Conservation (phyloP, 2,329 filamentous ascomycete species). For the Hyphodiscus sp. region DNA sequence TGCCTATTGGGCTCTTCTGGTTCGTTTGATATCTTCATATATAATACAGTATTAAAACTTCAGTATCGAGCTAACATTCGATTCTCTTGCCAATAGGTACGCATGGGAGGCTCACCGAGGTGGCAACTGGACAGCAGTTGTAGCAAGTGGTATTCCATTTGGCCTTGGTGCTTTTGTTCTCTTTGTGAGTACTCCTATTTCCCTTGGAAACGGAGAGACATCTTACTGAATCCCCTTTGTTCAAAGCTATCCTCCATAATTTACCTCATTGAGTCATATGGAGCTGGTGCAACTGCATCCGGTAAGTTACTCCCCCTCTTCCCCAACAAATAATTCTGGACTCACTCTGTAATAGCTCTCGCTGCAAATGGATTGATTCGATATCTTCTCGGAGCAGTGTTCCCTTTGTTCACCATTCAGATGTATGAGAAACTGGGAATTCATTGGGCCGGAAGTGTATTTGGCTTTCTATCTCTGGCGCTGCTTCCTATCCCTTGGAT, state of each 20-base stretch:
- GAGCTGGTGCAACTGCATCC: no score
- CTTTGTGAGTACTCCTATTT: constrained; percentile 47
- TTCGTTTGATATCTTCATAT: no score
- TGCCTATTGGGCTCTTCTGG: constrained; percentile 50
- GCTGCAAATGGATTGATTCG: constrained; percentile 54
- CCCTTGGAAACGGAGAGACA: no score
- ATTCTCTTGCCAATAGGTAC: no score
- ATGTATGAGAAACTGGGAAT: constrained; percentile 36
- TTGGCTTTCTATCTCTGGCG: constrained; percentile 39
- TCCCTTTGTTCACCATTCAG: constrained; percentile 55
- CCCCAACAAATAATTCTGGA: no score
- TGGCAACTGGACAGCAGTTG: constrained; percentile 44
- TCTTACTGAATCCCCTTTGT: no score
- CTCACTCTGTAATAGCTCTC: no score
- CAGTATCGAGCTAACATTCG: no score
- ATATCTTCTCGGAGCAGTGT: constrained; percentile 49
- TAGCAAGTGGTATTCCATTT: constrained; percentile 47
- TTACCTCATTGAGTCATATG: no score
- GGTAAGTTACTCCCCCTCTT: no score
- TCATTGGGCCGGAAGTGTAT: constrained; percentile 33
- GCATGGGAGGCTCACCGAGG: constrained; percentile 45
- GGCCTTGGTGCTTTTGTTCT: constrained; percentile 55
- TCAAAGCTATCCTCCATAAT: no score
- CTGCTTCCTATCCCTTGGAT: constrained; percentile 48
- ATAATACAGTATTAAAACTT: no score